These are phyloP conservation scores for Pisolithus microcarpus DNA, from an alignment of 768 basidiomycete genomes.

Conservation along the genomic window DNA sequence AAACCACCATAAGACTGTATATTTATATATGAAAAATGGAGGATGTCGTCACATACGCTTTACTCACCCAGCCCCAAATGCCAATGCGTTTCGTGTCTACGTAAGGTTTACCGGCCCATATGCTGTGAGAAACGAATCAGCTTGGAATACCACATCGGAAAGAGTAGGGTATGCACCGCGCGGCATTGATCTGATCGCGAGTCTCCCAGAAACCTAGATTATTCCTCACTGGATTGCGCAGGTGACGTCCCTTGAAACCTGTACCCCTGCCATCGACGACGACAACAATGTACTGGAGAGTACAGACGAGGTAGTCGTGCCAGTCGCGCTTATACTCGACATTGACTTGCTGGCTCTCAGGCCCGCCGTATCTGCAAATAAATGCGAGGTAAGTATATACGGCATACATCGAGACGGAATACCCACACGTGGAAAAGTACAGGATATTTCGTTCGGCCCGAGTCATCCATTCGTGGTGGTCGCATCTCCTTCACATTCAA, in stretches of 20 bases:
- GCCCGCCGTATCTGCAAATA: constrained; percentile 75
- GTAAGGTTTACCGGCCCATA: constrained; percentile 82
- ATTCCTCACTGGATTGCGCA: constrained; percentile 84
- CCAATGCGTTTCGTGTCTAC: constrained; percentile 86
- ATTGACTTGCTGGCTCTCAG: constrained; percentile 73
- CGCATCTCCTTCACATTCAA: constrained; percentile 87
- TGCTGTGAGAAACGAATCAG: constrained; percentile 29
- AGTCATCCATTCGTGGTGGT: constrained; percentile 88
- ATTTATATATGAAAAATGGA: constrained; percentile 4
- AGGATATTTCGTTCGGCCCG: constrained; percentile 93
- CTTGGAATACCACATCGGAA: constrained; percentile 2
- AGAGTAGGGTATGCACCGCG: constrained; percentile 46
- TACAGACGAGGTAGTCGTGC: constrained; percentile 80
- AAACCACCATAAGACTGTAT: constrained; percentile 90
- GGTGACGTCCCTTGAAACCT: constrained; percentile 76
- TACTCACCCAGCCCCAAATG: constrained; percentile 94
- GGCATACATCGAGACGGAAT: not conserved
- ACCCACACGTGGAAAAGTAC: constrained; percentile 81
- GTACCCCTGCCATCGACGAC: constrained; percentile 91
- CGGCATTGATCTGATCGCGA: constrained; percentile 82
- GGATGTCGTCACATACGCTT: not conserved
- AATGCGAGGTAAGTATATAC: constrained; percentile 8
- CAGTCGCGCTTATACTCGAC: constrained; percentile 66
- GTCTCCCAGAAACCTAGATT: constrained; percentile 89
- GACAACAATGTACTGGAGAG: constrained; percentile 79